Percentiles rank a stretch among this genome's conserved stretches.
Conservation (phyloP, 2,329 filamentous ascomycete genomes). For the Pochonia chlamydosporia region DNA sequence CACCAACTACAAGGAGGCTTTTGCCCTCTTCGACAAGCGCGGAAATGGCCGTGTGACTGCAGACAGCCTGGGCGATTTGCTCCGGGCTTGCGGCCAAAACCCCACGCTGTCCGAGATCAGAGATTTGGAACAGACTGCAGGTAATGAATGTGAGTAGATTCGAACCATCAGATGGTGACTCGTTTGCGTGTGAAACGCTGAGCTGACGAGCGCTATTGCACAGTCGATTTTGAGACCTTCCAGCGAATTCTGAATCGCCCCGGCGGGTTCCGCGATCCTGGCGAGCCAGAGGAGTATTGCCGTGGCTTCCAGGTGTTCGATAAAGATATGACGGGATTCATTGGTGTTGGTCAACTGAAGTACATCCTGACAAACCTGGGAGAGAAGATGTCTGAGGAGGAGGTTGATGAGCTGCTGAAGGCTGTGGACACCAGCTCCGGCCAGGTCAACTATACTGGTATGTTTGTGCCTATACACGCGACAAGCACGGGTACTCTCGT, state of each 20-base stretch:
- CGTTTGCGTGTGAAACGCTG: too few relatives aligned
- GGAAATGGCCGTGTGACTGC: constrained; percentile 87
- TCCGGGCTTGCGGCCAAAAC: constrained; percentile 96
- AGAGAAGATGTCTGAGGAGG: constrained; percentile 99
- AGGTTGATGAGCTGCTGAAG: constrained; percentile 98
- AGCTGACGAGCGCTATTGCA: neutral
- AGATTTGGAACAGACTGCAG: constrained; percentile 85
- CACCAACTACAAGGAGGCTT: constrained; percentile 99
- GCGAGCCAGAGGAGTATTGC: constrained; percentile 97
- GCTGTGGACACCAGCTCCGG: constrained; percentile 92
- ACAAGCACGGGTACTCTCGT: neutral
- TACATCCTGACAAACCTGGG: constrained; percentile 97
- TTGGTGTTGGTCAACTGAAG: constrained; percentile 94
- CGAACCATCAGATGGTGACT: neutral
- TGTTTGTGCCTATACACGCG: constrained; percentile 20
- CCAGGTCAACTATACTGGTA: constrained; percentile 96
- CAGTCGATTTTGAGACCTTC: constrained; percentile 98
- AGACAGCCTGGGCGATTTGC: constrained; percentile 83
- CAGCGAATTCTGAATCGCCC: constrained; percentile 94
- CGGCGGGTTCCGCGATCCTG: constrained; percentile 95
- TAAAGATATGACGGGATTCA: constrained; percentile 97
- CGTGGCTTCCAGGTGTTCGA: constrained; percentile 99
- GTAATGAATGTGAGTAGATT: constrained; percentile 74
- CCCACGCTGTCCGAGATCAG: constrained; percentile 89
- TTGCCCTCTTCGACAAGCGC: constrained; percentile 99